Conservation (phyloP, 2,329 filamentous ascomycete species). For the Hypomyces rosellus region DNA sequence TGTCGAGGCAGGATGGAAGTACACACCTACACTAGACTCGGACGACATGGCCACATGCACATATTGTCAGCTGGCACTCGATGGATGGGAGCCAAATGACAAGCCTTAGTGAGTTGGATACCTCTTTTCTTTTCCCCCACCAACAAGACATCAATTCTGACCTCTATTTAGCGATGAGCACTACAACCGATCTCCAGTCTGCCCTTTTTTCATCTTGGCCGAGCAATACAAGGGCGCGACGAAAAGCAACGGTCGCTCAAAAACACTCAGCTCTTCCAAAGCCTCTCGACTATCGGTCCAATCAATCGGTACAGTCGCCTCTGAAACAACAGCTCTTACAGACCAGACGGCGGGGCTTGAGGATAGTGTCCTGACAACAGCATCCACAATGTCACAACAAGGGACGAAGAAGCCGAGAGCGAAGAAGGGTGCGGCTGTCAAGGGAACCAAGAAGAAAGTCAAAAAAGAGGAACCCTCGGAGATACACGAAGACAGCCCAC, state of each 20-base stretch:
- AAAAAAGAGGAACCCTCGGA: conserved; percentile 52
- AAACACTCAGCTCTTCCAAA: conserved; percentile 57
- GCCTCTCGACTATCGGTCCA: conserved; percentile 58
- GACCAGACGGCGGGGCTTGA: conserved; percentile 46
- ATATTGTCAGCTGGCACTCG: conserved; percentile 83
- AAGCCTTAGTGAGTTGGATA: conserved; percentile 64
- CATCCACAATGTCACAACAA: conserved; percentile 52
- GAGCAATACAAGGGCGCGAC: conserved; percentile 46
- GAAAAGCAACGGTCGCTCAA: conserved; percentile 52
- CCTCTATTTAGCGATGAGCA: conserved; percentile 68
- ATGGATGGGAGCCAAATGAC: conserved; percentile 91
- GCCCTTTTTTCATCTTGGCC: conserved; percentile 72
- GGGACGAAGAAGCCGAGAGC: conserved; percentile 49
- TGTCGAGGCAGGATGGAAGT: conserved; percentile 89
- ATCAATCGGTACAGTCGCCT: conserved; percentile 45
- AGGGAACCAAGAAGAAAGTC: conserved; percentile 31
- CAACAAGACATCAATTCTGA: not conserved
- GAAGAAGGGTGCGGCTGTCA: conserved; percentile 48
- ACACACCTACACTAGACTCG: conserved; percentile 74
- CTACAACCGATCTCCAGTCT: conserved; percentile 68
- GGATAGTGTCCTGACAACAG: conserved; percentile 54
- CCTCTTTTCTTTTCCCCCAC: too few relatives aligned
- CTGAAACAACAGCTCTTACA: conserved; percentile 42
- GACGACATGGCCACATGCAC: conserved; percentile 87
- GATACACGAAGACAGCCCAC: conserved; percentile 26